Evolutionary conservation across 2,329 filamentous ascomycete species (phyloP), one percentile per base, ranked within the genome.

Genomic region (Rhynchosporium graminicola): DNA sequence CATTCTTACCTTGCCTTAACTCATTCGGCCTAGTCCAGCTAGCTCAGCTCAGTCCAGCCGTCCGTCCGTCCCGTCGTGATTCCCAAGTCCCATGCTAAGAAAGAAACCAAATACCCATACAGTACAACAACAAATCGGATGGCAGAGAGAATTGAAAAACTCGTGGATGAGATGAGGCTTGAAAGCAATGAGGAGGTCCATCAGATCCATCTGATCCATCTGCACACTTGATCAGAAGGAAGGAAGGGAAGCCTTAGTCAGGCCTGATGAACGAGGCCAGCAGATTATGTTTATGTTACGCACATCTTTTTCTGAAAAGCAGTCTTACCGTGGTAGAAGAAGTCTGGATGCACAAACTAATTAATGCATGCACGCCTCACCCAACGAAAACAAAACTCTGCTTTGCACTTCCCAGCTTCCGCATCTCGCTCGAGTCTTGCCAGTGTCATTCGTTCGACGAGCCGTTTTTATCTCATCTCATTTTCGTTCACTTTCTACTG

Each of bases 331-430:
- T 5, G 5, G 9, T 1, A 50, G 31, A 15, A 54, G 38, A 42
- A 36, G 51, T 54, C 51, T 54, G 51, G 36, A 54, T 54, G 51
- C 51, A 54, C 33, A 54, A 54, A 54, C 51, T 54, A 54, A 54
- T 54, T 54, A 54, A 54, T 54, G 51, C 51, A 54, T 54, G 51
- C 51, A 42, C 51, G n/a, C n/a, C 29, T 28, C 20, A 54, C 51
- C 33, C 40, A 42, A 54, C 51, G 50, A 40, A 52, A 52, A 52
- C 33, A 38, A 38, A 52, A 52, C 31, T 52, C 50, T 52, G 31
- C 31, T 10, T 36, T 36, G 33, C 33, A 36, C 33, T 36, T 36
- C 9, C 33, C 33, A 36, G 33, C 1, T 36, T 36, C 33, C 33
- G 33, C 5, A 36, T 36, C 33, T 36, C 6, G 5, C 33, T 36